Evolutionary conservation across 1,284 basidiomycete genomes (phyloP), one percentile per base, ranked within the genome.

Genomic region (Tranzscheliella williamsii): DNA sequence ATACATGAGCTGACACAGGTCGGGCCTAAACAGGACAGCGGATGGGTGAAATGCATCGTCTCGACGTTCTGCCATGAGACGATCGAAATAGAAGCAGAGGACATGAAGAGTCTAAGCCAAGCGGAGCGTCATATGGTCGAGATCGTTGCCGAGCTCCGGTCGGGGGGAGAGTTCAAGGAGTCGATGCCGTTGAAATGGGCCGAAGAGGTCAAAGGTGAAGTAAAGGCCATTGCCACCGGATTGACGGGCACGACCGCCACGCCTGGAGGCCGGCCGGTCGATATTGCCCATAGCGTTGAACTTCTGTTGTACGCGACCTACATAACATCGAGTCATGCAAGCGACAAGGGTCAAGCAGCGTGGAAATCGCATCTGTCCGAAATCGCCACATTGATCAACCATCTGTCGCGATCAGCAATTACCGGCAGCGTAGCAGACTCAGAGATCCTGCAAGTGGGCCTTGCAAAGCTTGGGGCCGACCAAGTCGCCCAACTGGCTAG

Each of bases 331-430:
- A 2, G 15, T 4, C 18, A 30, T 5, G 21, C 56, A 13, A 24
- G 36, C 20, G 15, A 35, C n/a, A 40, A 47, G n/a, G 12, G 27
- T 2, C 42, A 26, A 12, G n/a, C 53, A 12, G 42, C 42, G 0
- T 36, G 33, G 37, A 42, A 45, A 15, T 40, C 60, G 12, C 60
- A 63, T 21, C 38, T 63, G 4, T 49, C 49, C 5, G 53, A 63
- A 22, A 53, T 57, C 4, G 49, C 60, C 4, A 63, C 46, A 8
- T 42, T 63, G 1, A 36, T 53, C 39, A 43, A 53, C 22, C 53
- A 63, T 23, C 38, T 56, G 5, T 42, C 49, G 16, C 46, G 42
- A n/a, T 11, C 42, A 5, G 4, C n/a, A 7, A 11, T 17, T 2
- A 23, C n/a, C 3, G 11, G 7, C n/a, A 11, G 21, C 4, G 13